These are phyloP conservation scores for Hericium rajendrae DNA, from an alignment of 768 basidiomycete genomes.

Conservation along the genomic window DNA sequence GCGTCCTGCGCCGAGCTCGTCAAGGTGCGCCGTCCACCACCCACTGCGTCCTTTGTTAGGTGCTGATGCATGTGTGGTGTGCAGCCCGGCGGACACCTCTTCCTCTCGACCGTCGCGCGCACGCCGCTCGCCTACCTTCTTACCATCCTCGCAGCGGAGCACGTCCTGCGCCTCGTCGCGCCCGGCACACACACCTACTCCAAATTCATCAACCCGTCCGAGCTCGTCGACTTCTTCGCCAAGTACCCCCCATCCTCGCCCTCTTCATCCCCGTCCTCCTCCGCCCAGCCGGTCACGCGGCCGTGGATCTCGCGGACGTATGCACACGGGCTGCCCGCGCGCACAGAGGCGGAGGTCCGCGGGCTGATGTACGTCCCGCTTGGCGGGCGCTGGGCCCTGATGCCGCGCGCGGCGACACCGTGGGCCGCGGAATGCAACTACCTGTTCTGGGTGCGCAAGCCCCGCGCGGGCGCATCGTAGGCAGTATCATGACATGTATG, in stretches of 20 bases:
- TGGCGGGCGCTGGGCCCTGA: conserved; percentile 58
- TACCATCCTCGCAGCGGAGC: conserved; percentile 73
- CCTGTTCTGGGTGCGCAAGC: conserved; percentile 81
- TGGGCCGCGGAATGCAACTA: conserved; percentile 59
- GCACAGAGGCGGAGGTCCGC: conserved; percentile 68
- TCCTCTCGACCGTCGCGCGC: conserved; percentile 91
- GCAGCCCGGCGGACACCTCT: conserved; percentile 91
- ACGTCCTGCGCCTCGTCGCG: conserved; percentile 68
- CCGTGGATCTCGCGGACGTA: conserved; percentile 56
- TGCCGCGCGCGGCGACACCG: conserved; percentile 40
- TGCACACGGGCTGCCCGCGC: conserved; percentile 38
- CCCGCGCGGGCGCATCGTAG: conserved; percentile 16
- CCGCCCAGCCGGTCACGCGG: neutral
- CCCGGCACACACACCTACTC: conserved; percentile 86
- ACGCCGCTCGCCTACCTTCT: conserved; percentile 64
- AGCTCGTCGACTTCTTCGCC: conserved; percentile 78
- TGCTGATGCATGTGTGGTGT: neutral
- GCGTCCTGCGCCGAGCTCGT: conserved; percentile 73
- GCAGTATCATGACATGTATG: too few species aligned
- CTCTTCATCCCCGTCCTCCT: conserved; percentile 33
- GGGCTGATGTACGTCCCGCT: conserved; percentile 73
- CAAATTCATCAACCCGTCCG: conserved; percentile 83
- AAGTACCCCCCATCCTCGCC: too few species aligned
- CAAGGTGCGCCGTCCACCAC: conserved; percentile 46
- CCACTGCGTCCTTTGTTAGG: too few species aligned